Base-by-base conservation (phyloP, 768 basidiomycete genomes). In the Lentinula boryana region DNA sequence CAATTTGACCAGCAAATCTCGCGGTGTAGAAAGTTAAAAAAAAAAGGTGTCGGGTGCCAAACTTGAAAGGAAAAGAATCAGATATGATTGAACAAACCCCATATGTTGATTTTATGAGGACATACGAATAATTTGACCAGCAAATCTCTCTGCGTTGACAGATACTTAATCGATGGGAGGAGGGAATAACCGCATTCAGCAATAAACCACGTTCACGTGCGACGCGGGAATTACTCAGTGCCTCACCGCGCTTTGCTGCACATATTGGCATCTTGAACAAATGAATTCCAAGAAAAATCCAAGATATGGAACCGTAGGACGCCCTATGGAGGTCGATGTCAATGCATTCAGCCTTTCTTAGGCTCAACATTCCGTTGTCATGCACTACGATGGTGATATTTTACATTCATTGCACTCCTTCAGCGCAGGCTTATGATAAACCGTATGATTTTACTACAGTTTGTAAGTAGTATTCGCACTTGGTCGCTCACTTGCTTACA, bases 341-440 rank as follows among this genome's bases (percentile, higher is more conserved):
- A 70, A 70, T 56, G 68, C 69, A 23, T 70, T 67, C 32, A 61
- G 63, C 31, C 36, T 70, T 31, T 60, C 43, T 8, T 70, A 68
- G 69, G 48, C 51, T 1, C 33, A 53, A 12, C 60, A 60, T 2
- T 65, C 66, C 0, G 56, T 58, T 16, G 67, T 70, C 0, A 64
- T 60, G 18, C 69, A 69, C n/a, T 70, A 70, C 23, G 69, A 70
- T 44, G 67, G 69, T 70, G 62, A 54, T 27, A 62, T 60, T 21
- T 18, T 15, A 21, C 12, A 38, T 6, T 52, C 23, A 10, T 32
- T 18, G 10, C 32, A 18, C 13, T 13, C 40, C 10, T 36, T 7
- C 6, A 6, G 3, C 31, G 21, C 32, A 35, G 27, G n/a, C 41
- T 31, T 5, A 5, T 41, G 6, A 31, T 31, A n/a, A 8, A 6